A percentile compares a stretch with the other conserved stretches of the same genome.
These are phyloP conservation scores for Verticillium longisporum DNA, from an alignment of 2,329 filamentous ascomycete genomes.

Conservation along the genomic window DNA sequence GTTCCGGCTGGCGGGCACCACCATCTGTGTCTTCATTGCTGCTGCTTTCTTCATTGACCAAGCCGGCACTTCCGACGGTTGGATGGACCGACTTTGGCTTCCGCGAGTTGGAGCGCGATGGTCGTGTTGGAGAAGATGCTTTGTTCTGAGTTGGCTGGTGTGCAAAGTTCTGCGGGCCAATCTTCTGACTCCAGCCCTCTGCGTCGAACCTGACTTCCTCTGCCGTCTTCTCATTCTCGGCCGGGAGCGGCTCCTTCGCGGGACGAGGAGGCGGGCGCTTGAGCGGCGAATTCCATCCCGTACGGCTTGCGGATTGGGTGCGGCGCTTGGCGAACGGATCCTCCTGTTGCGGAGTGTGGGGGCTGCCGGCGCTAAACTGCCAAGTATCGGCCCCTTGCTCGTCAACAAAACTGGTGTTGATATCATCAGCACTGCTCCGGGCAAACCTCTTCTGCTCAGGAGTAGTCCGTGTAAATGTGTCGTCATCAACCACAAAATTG, in stretches of 20 bases:
- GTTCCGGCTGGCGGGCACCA: slow-evolving; percentile 24
- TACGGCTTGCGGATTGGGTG: slow-evolving; percentile 30
- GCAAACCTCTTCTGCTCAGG: slow-evolving; percentile 33
- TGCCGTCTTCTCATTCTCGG: slow-evolving; percentile 4
- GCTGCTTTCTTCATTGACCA: slow-evolving; percentile 40
- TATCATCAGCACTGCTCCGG: slow-evolving; percentile 49
- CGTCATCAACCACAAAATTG: slow-evolving; percentile 36
- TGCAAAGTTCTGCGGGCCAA: slow-evolving; percentile 47
- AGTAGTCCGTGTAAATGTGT: slow-evolving; percentile 28
- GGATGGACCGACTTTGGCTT: slow-evolving; percentile 53
- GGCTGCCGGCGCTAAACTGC: slow-evolving; percentile 46
- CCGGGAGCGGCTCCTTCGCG: background rate
- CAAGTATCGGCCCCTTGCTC: slow-evolving; percentile 37
- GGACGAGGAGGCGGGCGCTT: slow-evolving; percentile 12
- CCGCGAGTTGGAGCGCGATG: slow-evolving; percentile 41
- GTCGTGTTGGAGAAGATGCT: slow-evolving; percentile 37
- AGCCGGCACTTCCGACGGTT: slow-evolving; percentile 34
- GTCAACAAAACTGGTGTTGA: slow-evolving; percentile 53
- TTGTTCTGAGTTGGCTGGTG: slow-evolving; percentile 31
- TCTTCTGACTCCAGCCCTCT: slow-evolving; percentile 46
- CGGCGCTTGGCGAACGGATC: slow-evolving; percentile 24
- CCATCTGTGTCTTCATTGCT: slow-evolving; percentile 32
- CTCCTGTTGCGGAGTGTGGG: slow-evolving; percentile 13
- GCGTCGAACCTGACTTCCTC: slow-evolving; percentile 35
- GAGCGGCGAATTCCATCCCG: slow-evolving; percentile 31